Evolutionary conservation across 2,329 filamentous ascomycete species (phyloP), one percentile per base, ranked within the genome.

Genomic region (Diaporthe australafricana): DNA sequence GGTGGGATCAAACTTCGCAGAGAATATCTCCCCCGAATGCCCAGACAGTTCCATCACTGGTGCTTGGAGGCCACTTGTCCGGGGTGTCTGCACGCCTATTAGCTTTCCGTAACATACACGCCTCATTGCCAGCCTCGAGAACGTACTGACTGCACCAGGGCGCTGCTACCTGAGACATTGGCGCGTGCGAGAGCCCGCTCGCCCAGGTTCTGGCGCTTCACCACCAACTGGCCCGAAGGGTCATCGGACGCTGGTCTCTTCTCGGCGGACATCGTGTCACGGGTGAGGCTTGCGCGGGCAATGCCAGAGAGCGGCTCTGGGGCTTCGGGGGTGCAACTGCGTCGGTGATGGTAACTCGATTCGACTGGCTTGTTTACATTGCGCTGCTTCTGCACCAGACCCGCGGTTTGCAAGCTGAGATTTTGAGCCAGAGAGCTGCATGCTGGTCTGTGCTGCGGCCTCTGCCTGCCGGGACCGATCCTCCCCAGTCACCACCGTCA

Each of bases 1-100:
- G 2, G 93, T 93, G 3, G 94, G 93, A 79, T 98, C 94, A 79
- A 99, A 99, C 79, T 94, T 92, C 62, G 94, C 93, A 30, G 94
- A 88, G 80, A 98, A 98, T 60, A 99, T 90, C 84, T 99, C 96
- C 25, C 94, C 95, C n/a, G 86, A 85, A 79, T 90, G 89, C 79
- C 94, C 95, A 63, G 92, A 92, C 70, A 99, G 86, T 83, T 98
- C 94, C 95, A 98, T 98, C 55, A 98, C 92, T 1, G 96, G 95
- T 71, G 96, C 93, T 81, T 97, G 92, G 38, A 99, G 88, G 67
- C 89, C 91, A 80, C 94, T 97, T 57, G 94, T 95, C 77, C 94
- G 90, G 68, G 92, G 89, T 74, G 89, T 89, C 95, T 97, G 38
- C 7, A 50, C 14, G 14, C 35, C 16, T 5, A n/a, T 74, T 6